These are phyloP conservation scores for Solanum corneliomulleri DNA, from an alignment of 257 asterid genomes.

Conservation along the genomic window DNA sequence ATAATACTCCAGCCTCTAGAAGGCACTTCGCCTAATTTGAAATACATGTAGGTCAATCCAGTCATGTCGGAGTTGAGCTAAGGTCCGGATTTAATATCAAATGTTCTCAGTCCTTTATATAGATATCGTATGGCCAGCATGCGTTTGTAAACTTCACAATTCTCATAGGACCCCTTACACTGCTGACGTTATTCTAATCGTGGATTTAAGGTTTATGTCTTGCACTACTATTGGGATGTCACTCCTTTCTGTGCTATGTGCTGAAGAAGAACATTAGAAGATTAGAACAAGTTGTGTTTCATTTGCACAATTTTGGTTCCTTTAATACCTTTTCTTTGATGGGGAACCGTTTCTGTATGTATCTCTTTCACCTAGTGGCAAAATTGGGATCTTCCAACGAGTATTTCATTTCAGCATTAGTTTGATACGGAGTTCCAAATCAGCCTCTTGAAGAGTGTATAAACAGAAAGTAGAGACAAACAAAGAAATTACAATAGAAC, in stretches of 20 bases:
- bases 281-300: background rate
- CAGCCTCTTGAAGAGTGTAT: background rate
- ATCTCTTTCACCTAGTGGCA: background rate
- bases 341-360: background rate
- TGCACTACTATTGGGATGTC: background rate
- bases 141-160: background rate
- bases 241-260: background rate
- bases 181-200: background rate
- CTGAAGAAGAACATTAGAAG: background rate
- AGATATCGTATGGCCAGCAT: background rate
- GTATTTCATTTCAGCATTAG: background rate
- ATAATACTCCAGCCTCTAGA: background rate
- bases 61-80: background rate
- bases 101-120: background rate
- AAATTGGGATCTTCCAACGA: background rate
- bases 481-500: background rate
- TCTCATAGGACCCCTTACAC: background rate
- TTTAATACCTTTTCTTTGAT: background rate
- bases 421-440: background rate
- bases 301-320: background rate
- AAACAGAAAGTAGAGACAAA: background rate
- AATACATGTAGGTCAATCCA: background rate
- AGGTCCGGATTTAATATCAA: background rate
- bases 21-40: background rate
- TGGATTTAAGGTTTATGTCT: background rate